Base-by-base conservation (phyloP, 257 asterid genomes). In the Coffea canephora region DNA sequence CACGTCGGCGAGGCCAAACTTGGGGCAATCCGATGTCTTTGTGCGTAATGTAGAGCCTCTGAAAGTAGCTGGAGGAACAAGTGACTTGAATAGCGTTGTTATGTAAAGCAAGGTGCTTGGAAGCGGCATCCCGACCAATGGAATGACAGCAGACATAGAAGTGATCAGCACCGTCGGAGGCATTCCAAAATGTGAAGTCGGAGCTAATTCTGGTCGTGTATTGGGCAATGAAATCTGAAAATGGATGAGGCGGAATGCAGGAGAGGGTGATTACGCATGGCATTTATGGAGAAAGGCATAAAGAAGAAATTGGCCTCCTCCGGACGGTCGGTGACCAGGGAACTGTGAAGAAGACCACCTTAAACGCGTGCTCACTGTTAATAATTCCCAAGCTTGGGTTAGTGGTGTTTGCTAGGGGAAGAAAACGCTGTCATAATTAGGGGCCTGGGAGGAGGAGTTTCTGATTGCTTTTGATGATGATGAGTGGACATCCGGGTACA, bases 41-140 rank as follows among this genome's bases (percentile, higher is more conserved):
- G 78, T 91, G 97, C 10, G 96, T 81, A 69, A 88, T 65, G 70
- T 90, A 91, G 9, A 90, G 87, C 91, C 94, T 88, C 88, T 91
- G 97, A 79, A 93, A 93, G 80, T 93, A 93, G 86, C 86, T 93
- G 48, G 97, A 90, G 0, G 96, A 93, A 73, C 97, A 93, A 43
- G 93, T 87, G 64, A 91, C 68, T 80, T 93, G 97, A 54, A 93
- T 84, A 4, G 93, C 94, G 49, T 91, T 90, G 77, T 89, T 90
- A 78, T 52, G 90, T 81, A 91, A 67, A 14, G 45, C 87, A 41
- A 55, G 78, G n/a, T 89, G 93, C 71, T 84, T 90, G 80, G 92
- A 87, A 71, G 88, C 85, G 0, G 96, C 97, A n/a, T 86, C 94
- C 25, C 97, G 77, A 45, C 96, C 94, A 16, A 93, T 85, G 1